phyloP scores from a whole-genome alignment of 2,329 filamentous ascomycete species.

The Paracoccidioides lutzii region DNA sequence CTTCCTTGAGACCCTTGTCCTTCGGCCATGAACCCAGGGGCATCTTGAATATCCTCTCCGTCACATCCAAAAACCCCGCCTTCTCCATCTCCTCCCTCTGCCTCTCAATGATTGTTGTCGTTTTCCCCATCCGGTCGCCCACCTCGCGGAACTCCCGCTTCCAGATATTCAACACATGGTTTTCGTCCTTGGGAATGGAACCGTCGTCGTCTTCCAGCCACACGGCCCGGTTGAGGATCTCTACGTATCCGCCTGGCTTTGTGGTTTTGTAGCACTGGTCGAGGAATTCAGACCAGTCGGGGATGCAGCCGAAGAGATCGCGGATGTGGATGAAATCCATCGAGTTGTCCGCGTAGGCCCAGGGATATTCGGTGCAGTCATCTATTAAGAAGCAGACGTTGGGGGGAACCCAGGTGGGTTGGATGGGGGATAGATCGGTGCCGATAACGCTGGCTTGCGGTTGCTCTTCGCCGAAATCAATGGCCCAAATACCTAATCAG shows the following conservation, averaged over 20 bases:
- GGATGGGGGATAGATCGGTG: constrained; percentile 51
- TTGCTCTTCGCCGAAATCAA: constrained; percentile 14
- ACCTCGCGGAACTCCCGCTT: constrained; percentile 25
- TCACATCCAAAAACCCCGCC: constrained; percentile 45
- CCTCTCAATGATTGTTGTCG: constrained; percentile 15
- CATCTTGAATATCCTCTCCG: constrained; percentile 40
- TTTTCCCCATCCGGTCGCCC: constrained; percentile 1
- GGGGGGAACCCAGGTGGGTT: constrained; percentile 51
- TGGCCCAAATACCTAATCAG: constrained; percentile 4
- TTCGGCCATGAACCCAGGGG: constrained; percentile 41
- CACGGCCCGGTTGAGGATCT: constrained; percentile 32
- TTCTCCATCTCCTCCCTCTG: constrained; percentile 36
- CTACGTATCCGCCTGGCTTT: constrained; percentile 42
- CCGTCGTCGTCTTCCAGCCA: constrained; percentile 40
- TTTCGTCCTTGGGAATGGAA: constrained; percentile 31
- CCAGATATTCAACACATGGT: constrained; percentile 10
- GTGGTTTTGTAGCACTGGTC: constrained; percentile 38
- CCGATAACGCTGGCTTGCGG: constrained; percentile 12
- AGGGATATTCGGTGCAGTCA: constrained; percentile 49
- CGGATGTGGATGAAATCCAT: constrained; percentile 50
- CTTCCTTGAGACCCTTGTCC: constrained; percentile 34
- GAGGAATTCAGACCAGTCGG: constrained; percentile 46
- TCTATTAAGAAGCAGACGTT: constrained; percentile 66
- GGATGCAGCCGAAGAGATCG: constrained; percentile 45
- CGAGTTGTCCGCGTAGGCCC: constrained; percentile 38